Percentiles rank a stretch among this genome's conserved stretches.
These are phyloP conservation scores for Psilocybe tampanensis DNA, from an alignment of 768 basidiomycete species.

Conservation along the genomic window DNA sequence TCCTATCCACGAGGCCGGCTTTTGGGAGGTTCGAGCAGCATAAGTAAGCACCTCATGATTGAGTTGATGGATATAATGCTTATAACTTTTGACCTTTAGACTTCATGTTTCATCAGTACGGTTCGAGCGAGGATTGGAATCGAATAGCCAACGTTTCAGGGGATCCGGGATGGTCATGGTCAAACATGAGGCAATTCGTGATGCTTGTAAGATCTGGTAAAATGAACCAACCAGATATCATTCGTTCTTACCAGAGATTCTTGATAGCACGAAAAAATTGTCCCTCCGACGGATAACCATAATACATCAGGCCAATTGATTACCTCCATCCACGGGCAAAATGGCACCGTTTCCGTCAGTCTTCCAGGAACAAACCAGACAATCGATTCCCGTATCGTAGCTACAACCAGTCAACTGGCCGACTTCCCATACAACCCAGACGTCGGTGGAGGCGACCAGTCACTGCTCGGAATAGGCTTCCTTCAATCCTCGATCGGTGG, in stretches of 20 bases:
- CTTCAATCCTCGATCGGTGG: slow-evolving; percentile 30
- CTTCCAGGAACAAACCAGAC: slow-evolving; percentile 28
- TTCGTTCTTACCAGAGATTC: not conserved
- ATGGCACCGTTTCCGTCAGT: slow-evolving; percentile 33
- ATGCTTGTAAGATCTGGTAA: slow-evolving; percentile 17
- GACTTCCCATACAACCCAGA: slow-evolving; percentile 38
- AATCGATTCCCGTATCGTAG: slow-evolving; percentile 34
- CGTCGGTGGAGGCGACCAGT: slow-evolving; percentile 29
- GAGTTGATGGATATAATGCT: not conserved
- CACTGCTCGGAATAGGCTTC: slow-evolving; percentile 36
- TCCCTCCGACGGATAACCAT: slow-evolving; percentile 30
- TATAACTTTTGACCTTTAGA: slow-evolving; percentile 7
- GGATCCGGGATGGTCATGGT: slow-evolving; percentile 47
- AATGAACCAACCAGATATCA: not conserved
- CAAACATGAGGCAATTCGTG: slow-evolving; percentile 24
- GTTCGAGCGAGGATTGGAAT: slow-evolving; percentile 48
- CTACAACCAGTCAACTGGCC: slow-evolving; percentile 32
- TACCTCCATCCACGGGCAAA: slow-evolving; percentile 31
- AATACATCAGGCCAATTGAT: slow-evolving; percentile 31
- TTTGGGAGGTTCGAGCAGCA: slow-evolving; percentile 29
- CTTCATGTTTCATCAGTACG: slow-evolving; percentile 29
- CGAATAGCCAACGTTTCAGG: slow-evolving; percentile 48
- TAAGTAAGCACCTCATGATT: slow-evolving; percentile 23
- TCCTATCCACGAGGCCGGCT: slow-evolving; percentile 27
- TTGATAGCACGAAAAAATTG: slow-evolving; percentile 31